Evolutionary conservation across 2,329 filamentous ascomycete species (phyloP), one percentile per base, ranked within the genome.

Genomic region (Talaromyces piceae): DNA sequence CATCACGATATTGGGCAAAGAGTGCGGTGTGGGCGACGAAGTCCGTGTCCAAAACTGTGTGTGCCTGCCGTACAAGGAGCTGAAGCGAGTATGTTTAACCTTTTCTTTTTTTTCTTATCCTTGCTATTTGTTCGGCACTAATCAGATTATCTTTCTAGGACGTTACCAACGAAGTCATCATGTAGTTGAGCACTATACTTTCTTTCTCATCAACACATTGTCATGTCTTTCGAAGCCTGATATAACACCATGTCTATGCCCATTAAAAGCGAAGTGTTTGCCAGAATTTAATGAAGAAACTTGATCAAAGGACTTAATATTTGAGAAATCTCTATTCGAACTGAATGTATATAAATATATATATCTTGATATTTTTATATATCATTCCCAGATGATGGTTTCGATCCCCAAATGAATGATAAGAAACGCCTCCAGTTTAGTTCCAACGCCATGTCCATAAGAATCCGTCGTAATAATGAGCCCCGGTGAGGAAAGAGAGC

Each of bases 21-120:
- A 98, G 71, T 97, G 91, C 65, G 82, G 78, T 51, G 93, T 97
- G 26, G 90, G 86, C 3, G 93, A 98, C 63, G 93, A 97, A 72
- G 85, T 97, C 9, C 83, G 90, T 56, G 90, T 98, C 61, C 91
- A 97, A 76, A 97, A 98, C 75, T 98, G 93, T 69, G 84, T 98
- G 54, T 97, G 93, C 74, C 73, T 98, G 75, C 93, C 93, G 8
- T 95, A 91, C 73, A 98, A 98, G 80, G 93, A 97, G 75, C 74
- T 98, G 69, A 97, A 96, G 83, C 82, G 91, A 75, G 88, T 91
- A 75, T 70, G 87, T 80, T 33, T 16, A 31, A 46, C 48, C 23
- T 37, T 33, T 8, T 39, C 30, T 45, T 26, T 33, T 31, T 13
- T 22, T 8, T n/a, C n/a, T n/a, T n/a, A n/a, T n/a, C n/a, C n/a